phyloP scores from a whole-genome alignment of 805 yeast species.

The Komagataella phaffii region DNA sequence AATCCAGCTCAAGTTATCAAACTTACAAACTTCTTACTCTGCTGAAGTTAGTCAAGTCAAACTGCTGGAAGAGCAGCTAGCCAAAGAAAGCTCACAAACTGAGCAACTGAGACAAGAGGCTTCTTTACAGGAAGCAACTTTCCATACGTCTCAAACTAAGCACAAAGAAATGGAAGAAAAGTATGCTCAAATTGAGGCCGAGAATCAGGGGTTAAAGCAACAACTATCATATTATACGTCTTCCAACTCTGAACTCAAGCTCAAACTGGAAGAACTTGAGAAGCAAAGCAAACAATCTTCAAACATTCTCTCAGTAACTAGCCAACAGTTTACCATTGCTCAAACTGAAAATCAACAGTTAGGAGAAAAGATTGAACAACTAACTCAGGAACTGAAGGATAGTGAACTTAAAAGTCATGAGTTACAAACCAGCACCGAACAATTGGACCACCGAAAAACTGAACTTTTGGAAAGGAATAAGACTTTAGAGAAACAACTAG shows the following conservation, averaged over 20 bases:
- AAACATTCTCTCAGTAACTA: constrained; percentile 49
- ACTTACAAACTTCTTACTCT: constrained; percentile 59
- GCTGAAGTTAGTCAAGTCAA: constrained; percentile 66
- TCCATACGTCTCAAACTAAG: constrained; percentile 55
- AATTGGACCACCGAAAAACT: constrained; percentile 24
- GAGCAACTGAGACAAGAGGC: constrained; percentile 61
- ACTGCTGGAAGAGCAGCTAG: constrained; percentile 51
- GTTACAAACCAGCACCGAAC: constrained; percentile 9
- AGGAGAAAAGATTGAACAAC: constrained; percentile 10
- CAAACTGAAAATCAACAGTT: constrained; percentile 31
- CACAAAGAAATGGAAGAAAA: constrained; percentile 45
- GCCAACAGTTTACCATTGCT: constrained; percentile 58
- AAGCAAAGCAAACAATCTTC: constrained; percentile 46
- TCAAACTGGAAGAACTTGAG: constrained; percentile 37
- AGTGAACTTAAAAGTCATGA: constrained; percentile 13
- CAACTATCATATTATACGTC: constrained; percentile 53
- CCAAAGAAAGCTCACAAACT: constrained; percentile 49
- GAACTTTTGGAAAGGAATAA: constrained; percentile 23
- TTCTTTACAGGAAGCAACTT: constrained; percentile 65
- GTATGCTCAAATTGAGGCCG: constrained; percentile 55
- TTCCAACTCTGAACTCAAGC: constrained; percentile 45
- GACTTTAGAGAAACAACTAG: constrained; percentile 6
- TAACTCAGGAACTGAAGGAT: constrained; percentile 13
- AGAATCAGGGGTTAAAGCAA: constrained; percentile 54
- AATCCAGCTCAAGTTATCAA: constrained; percentile 56